Base-by-base conservation (phyloP, 2,329 filamentous ascomycete genomes). In the Claviceps sorghi region DNA sequence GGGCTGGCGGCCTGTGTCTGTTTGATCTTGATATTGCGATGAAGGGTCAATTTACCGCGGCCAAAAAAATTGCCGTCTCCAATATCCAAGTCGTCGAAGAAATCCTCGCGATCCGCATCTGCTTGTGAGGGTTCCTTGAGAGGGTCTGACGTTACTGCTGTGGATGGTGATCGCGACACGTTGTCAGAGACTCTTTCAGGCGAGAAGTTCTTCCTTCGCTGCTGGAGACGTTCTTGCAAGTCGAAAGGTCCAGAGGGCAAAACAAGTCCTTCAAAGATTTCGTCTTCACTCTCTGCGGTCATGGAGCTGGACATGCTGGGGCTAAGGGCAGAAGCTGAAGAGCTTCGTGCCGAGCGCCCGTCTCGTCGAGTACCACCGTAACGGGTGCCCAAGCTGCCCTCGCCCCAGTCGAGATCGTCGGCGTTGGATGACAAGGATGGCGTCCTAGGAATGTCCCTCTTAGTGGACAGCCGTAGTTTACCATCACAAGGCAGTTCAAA, bases 221-320 rank as follows among this genome's bases (percentile, higher is more conserved):
- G 83, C 60, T 84, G 83, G 43, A 97, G 72, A 50, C 88, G 82
- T 57, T 88, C 83, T 42, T 80, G 79, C 61, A 97, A 86, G 66
- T 95, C 83, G 50, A 98, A 74, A 21, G 88, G 88, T 1, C 89
- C 90, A 51, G 79, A 77, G 0, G 93, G 93, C 19, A 97, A 74
- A 21, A 95, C 74, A 15, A 98, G 76, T n/a, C 91, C 91, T 55
- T 93, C 87, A 55, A 97, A 78, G 7, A 86, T 85, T 66, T 97
- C 91, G 59, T 95, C 90, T 63, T 96, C 91, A 63, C 90, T 97
- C 70, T 96, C 93, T 10, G 81, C 79, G 1, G 89, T 95, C 59
- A 95, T 82, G 57, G 87, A 93, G 67, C 91, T 97, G 21, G 89
- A 87, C 52, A 95, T 79, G 65, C 90, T 97, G 15, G 93, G 91